Evolutionary conservation across 352 stramenopile genomes (phyloP).

Genomic region (Globisporangium emineosum): DNA sequence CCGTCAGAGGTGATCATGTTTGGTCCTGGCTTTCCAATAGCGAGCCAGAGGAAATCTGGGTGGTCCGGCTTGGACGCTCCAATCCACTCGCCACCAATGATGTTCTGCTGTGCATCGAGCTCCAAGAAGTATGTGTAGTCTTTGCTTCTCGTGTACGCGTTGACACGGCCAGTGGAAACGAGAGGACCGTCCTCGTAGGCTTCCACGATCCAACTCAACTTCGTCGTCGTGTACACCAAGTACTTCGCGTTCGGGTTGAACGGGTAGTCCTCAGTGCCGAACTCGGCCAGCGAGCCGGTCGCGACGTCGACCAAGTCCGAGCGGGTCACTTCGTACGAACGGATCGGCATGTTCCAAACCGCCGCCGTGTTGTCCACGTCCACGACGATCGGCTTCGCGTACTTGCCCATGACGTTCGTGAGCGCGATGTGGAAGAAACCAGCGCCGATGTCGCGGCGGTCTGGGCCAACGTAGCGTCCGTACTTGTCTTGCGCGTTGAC

Average conservation of each 20-base stretch:
- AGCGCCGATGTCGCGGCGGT: constrained; percentile 46
- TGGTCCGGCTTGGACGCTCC: constrained; percentile 12
- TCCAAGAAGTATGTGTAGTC: constrained; percentile 20
- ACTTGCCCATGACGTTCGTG: constrained; percentile 41
- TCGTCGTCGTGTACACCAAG: constrained; percentile 39
- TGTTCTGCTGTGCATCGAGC: constrained; percentile 12
- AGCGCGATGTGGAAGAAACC: constrained; percentile 50
- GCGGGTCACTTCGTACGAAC: constrained; percentile 31
- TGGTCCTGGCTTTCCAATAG: constrained; percentile 1
- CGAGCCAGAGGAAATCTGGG: constrained; percentile 20
- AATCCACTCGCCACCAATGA: constrained; percentile 17
- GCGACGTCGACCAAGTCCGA: constrained; percentile 20
- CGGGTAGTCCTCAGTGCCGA: constrained; percentile 37
- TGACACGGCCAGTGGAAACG: constrained; percentile 2
- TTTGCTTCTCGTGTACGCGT: constrained; percentile 8
- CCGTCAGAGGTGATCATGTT: constrained; percentile 10
- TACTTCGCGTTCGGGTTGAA: constrained; percentile 42
- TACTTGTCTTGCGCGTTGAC: constrained; percentile 32
- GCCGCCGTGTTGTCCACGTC: constrained; percentile 31
- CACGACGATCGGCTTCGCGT: constrained; percentile 36
- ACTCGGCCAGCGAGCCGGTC: constrained; percentile 33
- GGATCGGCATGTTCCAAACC: constrained; percentile 57
- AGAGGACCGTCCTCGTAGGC: constrained; percentile 10
- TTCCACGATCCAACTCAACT: constrained; percentile 40
- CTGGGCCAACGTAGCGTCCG: constrained; percentile 34